phyloP scores from a whole-genome alignment of 2,329 filamentous ascomycete genomes.

The Diaporthe vexans region DNA sequence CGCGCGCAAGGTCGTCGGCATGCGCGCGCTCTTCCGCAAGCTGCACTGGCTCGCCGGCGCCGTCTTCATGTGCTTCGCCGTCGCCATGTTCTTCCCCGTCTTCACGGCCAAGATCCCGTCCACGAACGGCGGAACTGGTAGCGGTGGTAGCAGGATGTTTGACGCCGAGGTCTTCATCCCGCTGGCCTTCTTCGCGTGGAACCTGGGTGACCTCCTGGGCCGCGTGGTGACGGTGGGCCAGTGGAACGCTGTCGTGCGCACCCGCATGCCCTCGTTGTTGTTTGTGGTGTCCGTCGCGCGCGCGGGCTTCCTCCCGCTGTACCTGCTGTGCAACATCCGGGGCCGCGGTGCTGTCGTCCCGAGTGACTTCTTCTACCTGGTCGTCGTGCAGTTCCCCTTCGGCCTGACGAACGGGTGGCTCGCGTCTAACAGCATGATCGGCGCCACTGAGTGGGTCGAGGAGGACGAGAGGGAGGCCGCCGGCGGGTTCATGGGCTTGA shows the following conservation, averaged over 20 bases:
- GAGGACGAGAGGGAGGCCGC: slow-evolving; percentile 88
- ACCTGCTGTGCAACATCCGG: slow-evolving; percentile 89
- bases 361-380: slow-evolving; percentile 90
- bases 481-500: slow-evolving; percentile 94
- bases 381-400: slow-evolving; percentile 86
- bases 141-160: slow-evolving; percentile 64
- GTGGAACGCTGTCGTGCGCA: slow-evolving; percentile 65
- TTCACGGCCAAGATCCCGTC: slow-evolving; percentile 81
- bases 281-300: slow-evolving; percentile 78
- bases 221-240: slow-evolving; percentile 76
- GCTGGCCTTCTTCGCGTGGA: slow-evolving; percentile 93
- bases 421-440: slow-evolving; percentile 92
- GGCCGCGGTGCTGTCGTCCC: slow-evolving; percentile 79
- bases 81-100: slow-evolving; percentile 94
- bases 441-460: slow-evolving; percentile 84
- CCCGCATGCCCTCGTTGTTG: slow-evolving; percentile 73
- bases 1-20: slow-evolving; percentile 63
- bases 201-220: slow-evolving; percentile 85
- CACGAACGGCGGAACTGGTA: slow-evolving; percentile 47
- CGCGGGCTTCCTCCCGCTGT: slow-evolving; percentile 83
- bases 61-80: slow-evolving; percentile 83
- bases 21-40: slow-evolving; percentile 80
- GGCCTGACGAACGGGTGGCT: slow-evolving; percentile 91
- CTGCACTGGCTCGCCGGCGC: slow-evolving; percentile 83
- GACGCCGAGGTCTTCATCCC: slow-evolving; percentile 87